phyloP scores from a whole-genome alignment of 208 protist genomes.

The Trypanosomatidae sp. region DNA sequence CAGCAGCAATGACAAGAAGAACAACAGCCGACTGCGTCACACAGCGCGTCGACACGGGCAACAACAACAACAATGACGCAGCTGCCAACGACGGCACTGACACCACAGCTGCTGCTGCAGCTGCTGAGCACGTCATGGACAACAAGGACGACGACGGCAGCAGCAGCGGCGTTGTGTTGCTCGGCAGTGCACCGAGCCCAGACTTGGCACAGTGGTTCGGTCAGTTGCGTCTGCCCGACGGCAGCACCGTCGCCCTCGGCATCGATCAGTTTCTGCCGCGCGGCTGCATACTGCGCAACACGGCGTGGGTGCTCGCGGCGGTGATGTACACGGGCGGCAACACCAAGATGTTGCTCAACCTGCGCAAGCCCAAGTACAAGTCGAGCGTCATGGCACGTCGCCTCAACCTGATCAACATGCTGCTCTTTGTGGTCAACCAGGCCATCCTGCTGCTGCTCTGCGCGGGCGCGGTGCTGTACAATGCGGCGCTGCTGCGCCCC shows the following conservation, averaged over 20 bases:
- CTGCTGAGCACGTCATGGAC: neutral
- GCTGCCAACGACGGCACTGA: neutral
- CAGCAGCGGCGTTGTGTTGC: constrained; percentile 1
- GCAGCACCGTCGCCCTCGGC: constrained; percentile 32
- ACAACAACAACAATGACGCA: neutral
- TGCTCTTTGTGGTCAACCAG: constrained; percentile 58
- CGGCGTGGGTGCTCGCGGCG: constrained; percentile 69
- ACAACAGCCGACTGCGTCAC: neutral
- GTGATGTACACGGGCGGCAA: constrained; percentile 81
- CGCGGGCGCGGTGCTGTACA: constrained; percentile 26
- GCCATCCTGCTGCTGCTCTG: constrained; percentile 35
- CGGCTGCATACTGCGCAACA: constrained; percentile 82
- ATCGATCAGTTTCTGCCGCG: constrained; percentile 83
- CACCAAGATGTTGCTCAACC: constrained; percentile 85
- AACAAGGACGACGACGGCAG: neutral
- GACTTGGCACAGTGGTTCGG: constrained; percentile 64
- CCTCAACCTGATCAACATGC: constrained; percentile 72
- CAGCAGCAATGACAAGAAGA: neutral
- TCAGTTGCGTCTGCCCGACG: constrained; percentile 30
- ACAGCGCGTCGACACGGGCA: neutral
- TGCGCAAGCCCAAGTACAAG: constrained; percentile 42
- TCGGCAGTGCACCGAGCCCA: constrained; percentile 30
- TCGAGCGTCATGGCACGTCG: constrained; percentile 35
- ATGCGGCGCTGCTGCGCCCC: constrained; percentile 10
- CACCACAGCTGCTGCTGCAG: neutral